Conservation (phyloP, 306 rosid genomes). For the Ormosia emarginata region DNA sequence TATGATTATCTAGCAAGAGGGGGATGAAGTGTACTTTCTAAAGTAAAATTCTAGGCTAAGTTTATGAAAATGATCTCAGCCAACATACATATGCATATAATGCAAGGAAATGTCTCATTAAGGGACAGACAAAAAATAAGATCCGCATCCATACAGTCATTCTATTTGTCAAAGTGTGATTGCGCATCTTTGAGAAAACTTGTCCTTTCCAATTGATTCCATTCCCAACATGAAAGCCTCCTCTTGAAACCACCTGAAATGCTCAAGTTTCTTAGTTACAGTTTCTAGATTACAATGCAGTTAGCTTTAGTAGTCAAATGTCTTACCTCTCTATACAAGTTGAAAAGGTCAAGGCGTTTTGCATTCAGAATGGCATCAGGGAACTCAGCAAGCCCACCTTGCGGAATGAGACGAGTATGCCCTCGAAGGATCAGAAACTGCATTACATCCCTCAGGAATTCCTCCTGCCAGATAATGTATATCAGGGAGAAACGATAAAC, state of each 20-base stretch:
- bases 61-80: constrained; percentile 7
- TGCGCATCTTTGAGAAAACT: constrained; percentile 96
- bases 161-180: constrained; percentile 89
- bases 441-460: constrained; percentile 93
- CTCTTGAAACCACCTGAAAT: constrained; percentile 91
- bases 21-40: neutral
- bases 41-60: neutral
- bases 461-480: constrained; percentile 52
- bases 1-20: neutral
- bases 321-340: constrained; percentile 89
- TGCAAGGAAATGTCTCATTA: neutral
- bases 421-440: constrained; percentile 89
- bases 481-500: neutral
- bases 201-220: constrained; percentile 99
- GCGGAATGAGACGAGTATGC: constrained; percentile 87
- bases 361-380: constrained; percentile 97
- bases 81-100: neutral
- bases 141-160: constrained; percentile 72
- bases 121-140: neutral
- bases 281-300: neutral
- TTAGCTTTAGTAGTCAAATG: constrained; percentile 4
- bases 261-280: neutral
- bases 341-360: constrained; percentile 94
- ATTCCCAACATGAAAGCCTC: constrained; percentile 97
- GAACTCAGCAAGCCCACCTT: constrained; percentile 82